Percentiles rank a stretch among this genome's conserved stretches.
phyloP scores from a whole-genome alignment of 2,329 filamentous ascomycete species.

The Colletotrichum lentis region DNA sequence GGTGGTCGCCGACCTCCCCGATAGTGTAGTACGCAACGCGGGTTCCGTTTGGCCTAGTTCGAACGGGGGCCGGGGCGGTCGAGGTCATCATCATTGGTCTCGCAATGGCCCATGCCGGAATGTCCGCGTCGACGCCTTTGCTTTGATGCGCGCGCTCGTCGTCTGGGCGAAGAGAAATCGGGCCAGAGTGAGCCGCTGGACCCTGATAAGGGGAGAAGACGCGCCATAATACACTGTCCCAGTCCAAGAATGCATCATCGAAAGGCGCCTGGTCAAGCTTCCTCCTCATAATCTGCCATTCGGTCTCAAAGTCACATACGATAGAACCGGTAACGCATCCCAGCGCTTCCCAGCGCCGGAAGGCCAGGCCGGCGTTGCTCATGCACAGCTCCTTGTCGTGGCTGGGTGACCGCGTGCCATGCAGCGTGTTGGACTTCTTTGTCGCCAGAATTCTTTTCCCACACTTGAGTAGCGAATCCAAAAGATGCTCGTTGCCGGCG shows the following conservation, averaged over 20 bases:
- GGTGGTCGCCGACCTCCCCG: slow-evolving; percentile 2
- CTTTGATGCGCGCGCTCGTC: too few relatives aligned
- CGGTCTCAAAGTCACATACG: neutral
- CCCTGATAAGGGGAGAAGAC: neutral
- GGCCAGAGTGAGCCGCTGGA: neutral
- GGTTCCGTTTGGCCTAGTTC: neutral
- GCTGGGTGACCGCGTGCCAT: neutral
- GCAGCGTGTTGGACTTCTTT: neutral
- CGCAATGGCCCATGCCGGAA: neutral
- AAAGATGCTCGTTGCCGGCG: neutral
- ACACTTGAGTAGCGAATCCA: neutral
- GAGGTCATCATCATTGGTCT: neutral
- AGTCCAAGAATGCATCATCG: neutral
- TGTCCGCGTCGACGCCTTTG: neutral
- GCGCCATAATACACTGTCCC: neutral
- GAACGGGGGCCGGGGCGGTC: neutral
- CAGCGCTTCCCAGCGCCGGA: slow-evolving; percentile 12
- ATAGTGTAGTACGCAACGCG: neutral
- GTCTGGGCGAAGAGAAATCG: too few relatives aligned
- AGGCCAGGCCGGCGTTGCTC: slow-evolving; percentile 9
- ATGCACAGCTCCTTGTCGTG: slow-evolving; percentile 18
- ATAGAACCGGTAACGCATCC: neutral
- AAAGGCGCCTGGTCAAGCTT: slow-evolving; percentile 4
- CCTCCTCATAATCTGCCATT: neutral
- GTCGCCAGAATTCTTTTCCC: neutral